Evolutionary conservation across 768 basidiomycete genomes (phyloP), one percentile per base, ranked within the genome.

Genomic region (Lactifluus rugatus): DNA sequence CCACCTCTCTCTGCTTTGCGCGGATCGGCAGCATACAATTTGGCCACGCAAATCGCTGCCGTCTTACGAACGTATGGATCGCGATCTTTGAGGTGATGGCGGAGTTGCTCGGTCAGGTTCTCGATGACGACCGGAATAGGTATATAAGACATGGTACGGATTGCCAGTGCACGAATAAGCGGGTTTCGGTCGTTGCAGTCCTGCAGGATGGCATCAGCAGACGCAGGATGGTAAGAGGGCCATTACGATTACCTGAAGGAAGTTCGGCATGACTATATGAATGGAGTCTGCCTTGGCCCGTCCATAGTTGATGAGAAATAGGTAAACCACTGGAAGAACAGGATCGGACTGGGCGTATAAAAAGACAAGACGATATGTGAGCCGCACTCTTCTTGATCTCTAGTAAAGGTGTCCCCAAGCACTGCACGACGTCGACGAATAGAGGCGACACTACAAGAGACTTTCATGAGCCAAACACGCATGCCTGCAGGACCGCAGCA

Each of bases 1-100:
- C 90, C 91, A 51, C 85, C 85, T 65, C 83, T 85, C 71, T 96
- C 94, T 23, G 92, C 88, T 66, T 85, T 82, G 59, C 87, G 78
- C 28, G 87, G 84, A 68, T 96, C 95, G 31, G 90, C 88, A 16
- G 84, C 78, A 67, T 95, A 98, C 19, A 98, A 76, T 71, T 99
- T 99, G 16, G 92, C 94, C 14, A 98, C 96, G 66, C 93, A 96
- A 26, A 98, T 93, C 1, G 95, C 94, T 19, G 95, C 93, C 4
- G 96, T 99, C 75, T 99, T 99, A 60, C 96, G 86, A 16, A 99
- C 96, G 70, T 99, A 99, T 19, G 96, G 93, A 70, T 99, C 95
- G 16, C 84, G 79, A 70, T 99, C 96, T 67, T 92, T 89, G 44
- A 98, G 77, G 62, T 88, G 89, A 70, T 96, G 93, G 60, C 92